Evolutionary conservation across 1,284 basidiomycete genomes (phyloP).

Genomic region (Ceratobasidium sp.): DNA sequence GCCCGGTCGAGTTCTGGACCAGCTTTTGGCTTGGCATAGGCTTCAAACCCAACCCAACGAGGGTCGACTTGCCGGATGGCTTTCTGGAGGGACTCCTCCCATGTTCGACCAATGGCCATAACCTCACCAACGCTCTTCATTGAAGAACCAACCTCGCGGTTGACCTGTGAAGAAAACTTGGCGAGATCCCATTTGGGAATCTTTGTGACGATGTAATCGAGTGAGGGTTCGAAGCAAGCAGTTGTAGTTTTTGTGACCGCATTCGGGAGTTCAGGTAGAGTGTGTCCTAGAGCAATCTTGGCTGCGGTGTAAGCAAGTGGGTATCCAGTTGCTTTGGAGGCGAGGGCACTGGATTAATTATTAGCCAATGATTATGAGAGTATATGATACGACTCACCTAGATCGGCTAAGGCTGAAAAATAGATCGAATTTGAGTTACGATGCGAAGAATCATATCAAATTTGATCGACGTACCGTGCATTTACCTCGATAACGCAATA

Average conservation of each 20-base stretch:
- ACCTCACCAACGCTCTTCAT: slow-evolving; percentile 99
- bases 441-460: slow-evolving; percentile 39
- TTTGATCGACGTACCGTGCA: slow-evolving; percentile 66
- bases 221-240: slow-evolving; percentile 98
- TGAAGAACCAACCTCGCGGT: slow-evolving; percentile 92
- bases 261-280: slow-evolving; percentile 96
- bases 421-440: slow-evolving; percentile 32
- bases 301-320: slow-evolving; percentile 99
- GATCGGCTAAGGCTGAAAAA: slow-evolving; percentile 62
- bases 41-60: slow-evolving; percentile 71
- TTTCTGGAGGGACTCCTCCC: slow-evolving; percentile 98
- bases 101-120: slow-evolving; percentile 99
- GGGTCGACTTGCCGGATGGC: slow-evolving; percentile 98
- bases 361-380: slow-evolving; percentile 7
- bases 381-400: slow-evolving; percentile 50
- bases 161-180: slow-evolving; percentile 93
- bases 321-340: slow-evolving; percentile 99
- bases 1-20: slow-evolving; percentile 72
- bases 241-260: slow-evolving; percentile 99
- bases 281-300: slow-evolving; percentile 98
- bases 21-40: slow-evolving; percentile 75
- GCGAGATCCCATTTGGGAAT: slow-evolving; percentile 99
- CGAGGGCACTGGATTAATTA: slow-evolving; percentile 70
- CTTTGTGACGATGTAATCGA: slow-evolving; percentile 99
- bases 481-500: slow-evolving; percentile 99